Percentiles rank a stretch among this genome's conserved stretches.
Evolutionary conservation across 2,329 filamentous ascomycete genomes (phyloP).

Genomic region (Chrysoporthe austroafricana): DNA sequence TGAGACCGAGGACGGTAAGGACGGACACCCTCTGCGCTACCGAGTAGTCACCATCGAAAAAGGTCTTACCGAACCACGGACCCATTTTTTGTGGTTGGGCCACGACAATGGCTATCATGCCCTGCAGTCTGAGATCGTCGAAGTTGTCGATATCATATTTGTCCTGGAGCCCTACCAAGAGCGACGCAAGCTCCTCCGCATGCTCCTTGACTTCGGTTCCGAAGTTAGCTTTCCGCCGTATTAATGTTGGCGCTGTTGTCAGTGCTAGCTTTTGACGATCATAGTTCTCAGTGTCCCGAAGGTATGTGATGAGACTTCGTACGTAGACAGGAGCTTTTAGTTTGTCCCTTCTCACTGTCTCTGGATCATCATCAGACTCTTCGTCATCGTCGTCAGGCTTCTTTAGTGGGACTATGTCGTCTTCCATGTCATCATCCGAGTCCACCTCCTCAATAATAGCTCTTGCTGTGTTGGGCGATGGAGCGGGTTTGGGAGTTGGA

Average conservation of each 20-base stretch:
- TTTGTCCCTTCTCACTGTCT: conserved; percentile 81
- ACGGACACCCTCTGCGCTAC: conserved; percentile 81
- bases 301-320: conserved; percentile 76
- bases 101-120: conserved; percentile 80
- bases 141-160: conserved; percentile 83
- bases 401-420: conserved; percentile 75
- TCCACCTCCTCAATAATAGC: conserved; percentile 68
- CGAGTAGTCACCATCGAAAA: conserved; percentile 92
- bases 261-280: conserved; percentile 84
- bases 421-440: conserved; percentile 62
- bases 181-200: conserved; percentile 75
- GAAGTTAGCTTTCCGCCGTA: conserved; percentile 85
- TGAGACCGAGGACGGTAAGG: conserved; percentile 79
- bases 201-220: conserved; percentile 88
- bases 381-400: conserved; percentile 88
- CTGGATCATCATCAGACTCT: conserved; percentile 93
- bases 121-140: conserved; percentile 73
- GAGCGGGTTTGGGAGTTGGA: conserved; percentile 33
- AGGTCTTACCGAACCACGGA: conserved; percentile 80
- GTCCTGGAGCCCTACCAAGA: conserved; percentile 81
- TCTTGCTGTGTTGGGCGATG: conserved; percentile 40
- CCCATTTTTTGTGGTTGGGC: conserved; percentile 78
- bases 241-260: conserved; percentile 74
- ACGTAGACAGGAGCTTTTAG: conserved; percentile 87
- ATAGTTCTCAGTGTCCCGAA: conserved; percentile 81